These are phyloP conservation scores for Zhuliangozyma blackwelliae DNA, from an alignment of 1,139 yeast species.

Conservation along the genomic window DNA sequence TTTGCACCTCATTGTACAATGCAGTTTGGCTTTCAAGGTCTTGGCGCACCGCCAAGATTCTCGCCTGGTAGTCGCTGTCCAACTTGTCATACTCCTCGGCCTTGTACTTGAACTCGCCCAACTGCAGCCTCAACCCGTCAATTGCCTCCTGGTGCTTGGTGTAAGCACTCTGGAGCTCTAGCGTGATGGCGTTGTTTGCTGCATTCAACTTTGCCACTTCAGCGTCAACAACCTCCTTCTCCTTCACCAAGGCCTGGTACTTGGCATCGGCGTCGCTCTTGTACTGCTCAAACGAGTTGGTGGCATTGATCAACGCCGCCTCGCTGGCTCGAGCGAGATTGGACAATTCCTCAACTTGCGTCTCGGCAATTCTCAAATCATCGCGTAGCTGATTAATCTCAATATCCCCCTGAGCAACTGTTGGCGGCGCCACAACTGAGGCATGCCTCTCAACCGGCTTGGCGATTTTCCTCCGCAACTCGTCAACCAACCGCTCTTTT, in stretches of 20 bases:
- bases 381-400: slow-evolving; percentile 34
- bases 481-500: slow-evolving; percentile 22
- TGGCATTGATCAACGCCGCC: slow-evolving; percentile 35
- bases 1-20: slow-evolving; percentile 46
- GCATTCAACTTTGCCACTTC: slow-evolving; percentile 17
- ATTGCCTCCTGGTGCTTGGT: slow-evolving; percentile 14
- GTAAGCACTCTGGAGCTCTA: slow-evolving; percentile 15
- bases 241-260: slow-evolving; percentile 17
- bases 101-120: slow-evolving; percentile 21
- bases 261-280: slow-evolving; percentile 23
- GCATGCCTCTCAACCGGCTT: neutral
- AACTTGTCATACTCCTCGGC: slow-evolving; percentile 34
- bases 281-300: slow-evolving; percentile 34
- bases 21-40: slow-evolving; percentile 53
- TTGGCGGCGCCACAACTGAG: slow-evolving; percentile 12
- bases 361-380: slow-evolving; percentile 35
- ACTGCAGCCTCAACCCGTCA: slow-evolving; percentile 21
- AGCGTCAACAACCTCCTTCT: slow-evolving; percentile 18
- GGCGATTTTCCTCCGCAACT: slow-evolving; percentile 21
- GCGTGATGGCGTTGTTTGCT: slow-evolving; percentile 12
- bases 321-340: slow-evolving; percentile 41
- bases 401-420: slow-evolving; percentile 3
- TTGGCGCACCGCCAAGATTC: slow-evolving; percentile 22
- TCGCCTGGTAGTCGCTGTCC: slow-evolving; percentile 31
- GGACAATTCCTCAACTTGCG: slow-evolving; percentile 35